Percentiles rank a stretch among this genome's conserved stretches.
These are phyloP conservation scores for Wickerhamomyces ciferrii DNA, from an alignment of 805 yeast genomes.

Conservation along the genomic window DNA sequence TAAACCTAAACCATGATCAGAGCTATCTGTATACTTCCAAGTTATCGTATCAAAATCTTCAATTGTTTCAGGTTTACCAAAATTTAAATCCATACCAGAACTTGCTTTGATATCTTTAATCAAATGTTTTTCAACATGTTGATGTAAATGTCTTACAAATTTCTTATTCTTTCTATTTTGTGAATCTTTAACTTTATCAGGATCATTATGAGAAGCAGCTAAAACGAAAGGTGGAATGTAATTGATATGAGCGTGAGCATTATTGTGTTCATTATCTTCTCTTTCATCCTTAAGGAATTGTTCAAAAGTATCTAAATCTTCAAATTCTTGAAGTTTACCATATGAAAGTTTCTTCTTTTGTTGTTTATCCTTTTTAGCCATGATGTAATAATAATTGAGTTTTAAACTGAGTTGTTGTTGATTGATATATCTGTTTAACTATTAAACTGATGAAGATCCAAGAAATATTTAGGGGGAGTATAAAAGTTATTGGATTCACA, in stretches of 20 bases:
- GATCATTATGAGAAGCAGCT: slow-evolving; percentile 60
- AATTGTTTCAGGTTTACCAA: slow-evolving; percentile 43
- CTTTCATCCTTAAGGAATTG: slow-evolving; percentile 63
- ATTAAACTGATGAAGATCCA: not conserved
- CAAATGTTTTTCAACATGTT: slow-evolving; percentile 68
- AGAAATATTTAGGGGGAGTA: too few species aligned
- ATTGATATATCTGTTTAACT: not conserved
- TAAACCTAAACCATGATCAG: slow-evolving; percentile 37
- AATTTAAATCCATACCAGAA: slow-evolving; percentile 50
- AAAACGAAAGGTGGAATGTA: slow-evolving; percentile 74
- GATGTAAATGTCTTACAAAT: slow-evolving; percentile 69
- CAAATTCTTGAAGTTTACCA: slow-evolving; percentile 38
- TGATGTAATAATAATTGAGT: not conserved
- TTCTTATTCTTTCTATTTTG: slow-evolving; percentile 68
- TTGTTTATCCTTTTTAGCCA: slow-evolving; percentile 17
- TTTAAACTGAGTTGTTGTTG: not conserved
- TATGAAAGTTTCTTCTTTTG: slow-evolving; percentile 14
- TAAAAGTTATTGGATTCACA: too few species aligned
- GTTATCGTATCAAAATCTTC: slow-evolving; percentile 42
- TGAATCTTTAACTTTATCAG: slow-evolving; percentile 67
- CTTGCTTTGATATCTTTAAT: slow-evolving; percentile 59
- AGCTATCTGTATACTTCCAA: slow-evolving; percentile 59
- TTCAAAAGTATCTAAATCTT: slow-evolving; percentile 58
- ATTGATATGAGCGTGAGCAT: slow-evolving; percentile 58
- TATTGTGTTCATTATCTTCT: slow-evolving; percentile 71